Evolutionary conservation across 2,329 filamentous ascomycete species (phyloP).

Genomic region (Verticillium zaregamsianum): DNA sequence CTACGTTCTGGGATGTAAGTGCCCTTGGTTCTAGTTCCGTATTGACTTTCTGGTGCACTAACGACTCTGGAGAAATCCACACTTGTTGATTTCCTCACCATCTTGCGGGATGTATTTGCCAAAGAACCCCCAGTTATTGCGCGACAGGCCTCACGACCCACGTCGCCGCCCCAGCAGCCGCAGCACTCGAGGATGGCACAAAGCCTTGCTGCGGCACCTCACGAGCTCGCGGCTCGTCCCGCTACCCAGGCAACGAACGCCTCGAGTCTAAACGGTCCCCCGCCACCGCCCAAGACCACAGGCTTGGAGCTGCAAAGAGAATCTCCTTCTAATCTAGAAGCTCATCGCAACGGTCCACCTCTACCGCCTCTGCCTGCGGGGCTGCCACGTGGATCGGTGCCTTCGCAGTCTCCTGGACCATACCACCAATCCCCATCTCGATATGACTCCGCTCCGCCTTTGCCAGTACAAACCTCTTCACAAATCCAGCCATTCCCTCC

Average conservation of each 20-base stretch:
- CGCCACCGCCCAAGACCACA: constrained; percentile 48
- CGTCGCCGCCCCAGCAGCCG: constrained; percentile 25
- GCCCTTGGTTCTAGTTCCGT: constrained; percentile 4
- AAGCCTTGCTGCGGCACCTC: constrained; percentile 64
- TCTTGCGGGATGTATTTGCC: constrained; percentile 82
- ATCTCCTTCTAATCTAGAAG: constrained; percentile 14
- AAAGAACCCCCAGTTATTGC: constrained; percentile 91
- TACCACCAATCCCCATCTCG: constrained; percentile 25
- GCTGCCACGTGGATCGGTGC: constrained; percentile 13
- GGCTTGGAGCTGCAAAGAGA: constrained; percentile 26
- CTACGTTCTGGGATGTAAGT: constrained; percentile 84
- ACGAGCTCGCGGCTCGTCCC: constrained; percentile 50
- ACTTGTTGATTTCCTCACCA: constrained; percentile 74
- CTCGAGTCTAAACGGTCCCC: constrained; percentile 31
- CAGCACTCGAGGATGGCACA: constrained; percentile 47
- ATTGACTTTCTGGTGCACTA: constrained; percentile 12
- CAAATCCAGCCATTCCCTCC: constrained; percentile 16
- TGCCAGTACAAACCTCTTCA: constrained; percentile 14
- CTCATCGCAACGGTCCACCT: constrained; percentile 18
- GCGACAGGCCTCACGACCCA: constrained; percentile 51
- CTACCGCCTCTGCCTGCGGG: constrained; percentile 21
- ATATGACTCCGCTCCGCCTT: constrained; percentile 44
- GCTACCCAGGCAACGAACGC: constrained; percentile 27
- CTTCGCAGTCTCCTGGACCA: constrained; percentile 2
- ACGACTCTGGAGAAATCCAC: constrained; percentile 66